Base-by-base conservation (phyloP, 306 rosid genomes). In the Hippophae gyantsensis region DNA sequence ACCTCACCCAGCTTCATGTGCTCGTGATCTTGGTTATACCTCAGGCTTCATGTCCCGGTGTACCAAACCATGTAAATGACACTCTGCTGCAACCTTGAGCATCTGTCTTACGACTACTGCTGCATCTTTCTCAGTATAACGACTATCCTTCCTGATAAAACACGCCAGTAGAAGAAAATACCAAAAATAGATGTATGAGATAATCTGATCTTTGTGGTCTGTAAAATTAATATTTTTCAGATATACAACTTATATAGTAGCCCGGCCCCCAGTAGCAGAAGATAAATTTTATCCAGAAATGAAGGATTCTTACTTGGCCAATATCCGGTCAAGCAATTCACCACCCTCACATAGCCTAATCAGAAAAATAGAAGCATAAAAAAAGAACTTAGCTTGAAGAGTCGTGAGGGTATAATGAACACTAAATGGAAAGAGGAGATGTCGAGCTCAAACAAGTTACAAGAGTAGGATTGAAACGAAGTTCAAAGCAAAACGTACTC, bases 21-120 rank as follows among this genome's bases (percentile, higher is more conserved):
- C 57, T 8, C 53, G 26, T 8, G 48, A 40, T 57, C 64, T 58
- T 49, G 68, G 64, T 26, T 59, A 45, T 67, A 93, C 97, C 95
- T 93, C 99, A 25, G 99, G 97, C 67, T 93, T 93, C 99, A 93
- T 86, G 85, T 93, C 99, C 38, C 99, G 83, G 68, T 93, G 99
- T 40, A 93, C 99, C 81, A 93, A 85, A 54, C 99, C 99, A 40
- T 93, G 99, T 62, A 93, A 84, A 84, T 93, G 99, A 70, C 99
- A 93, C 77, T 93, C 77, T 7, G 97, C 99, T 9, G 99, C 95
- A 72, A 93, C 99, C 78, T 88, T 88, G 48, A 93, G 97, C 99
- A 93, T 93, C 82, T 93, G 99, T 66, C 99, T 76, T 54, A 93
- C 97, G 48, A 88, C 79, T 53, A 93, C 97, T 7, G 97, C 99